Conservation (phyloP, 2,329 filamentous ascomycete species). For the Phyllosticta citriasiana region DNA sequence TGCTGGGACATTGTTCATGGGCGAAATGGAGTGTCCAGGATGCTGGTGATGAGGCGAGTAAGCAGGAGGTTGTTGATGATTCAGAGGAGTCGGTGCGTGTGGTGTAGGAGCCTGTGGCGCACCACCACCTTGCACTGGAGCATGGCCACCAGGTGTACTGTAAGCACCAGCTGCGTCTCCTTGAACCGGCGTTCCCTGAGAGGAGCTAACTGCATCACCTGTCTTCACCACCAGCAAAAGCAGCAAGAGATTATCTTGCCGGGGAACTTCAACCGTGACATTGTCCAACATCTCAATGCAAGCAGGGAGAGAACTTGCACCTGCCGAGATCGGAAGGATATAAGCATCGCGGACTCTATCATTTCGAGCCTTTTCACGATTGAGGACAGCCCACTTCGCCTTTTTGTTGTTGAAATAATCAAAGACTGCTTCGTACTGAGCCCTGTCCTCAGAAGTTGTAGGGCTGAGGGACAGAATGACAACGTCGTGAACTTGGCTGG, state of each 20-base stretch:
- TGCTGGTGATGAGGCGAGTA: not conserved
- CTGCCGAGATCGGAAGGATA: conserved; percentile 72
- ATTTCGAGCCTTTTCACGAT: conserved; percentile 52
- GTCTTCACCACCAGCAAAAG: conserved; percentile 69
- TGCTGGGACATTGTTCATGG: not conserved
- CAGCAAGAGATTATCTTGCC: conserved; percentile 67
- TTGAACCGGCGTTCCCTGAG: conserved; percentile 18
- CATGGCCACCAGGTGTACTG: conserved; percentile 9
- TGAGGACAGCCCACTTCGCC: conserved; percentile 77
- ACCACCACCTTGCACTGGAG: not conserved
- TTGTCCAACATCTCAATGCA: conserved; percentile 85
- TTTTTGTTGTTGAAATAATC: conserved; percentile 73
- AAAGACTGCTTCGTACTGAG: conserved; percentile 64
- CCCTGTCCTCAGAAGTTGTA: conserved; percentile 48
- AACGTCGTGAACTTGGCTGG: conserved; percentile 73
- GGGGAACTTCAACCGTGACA: conserved; percentile 62
- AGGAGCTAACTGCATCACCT: conserved; percentile 26
- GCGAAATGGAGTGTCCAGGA: conserved; percentile 15
- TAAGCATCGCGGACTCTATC: conserved; percentile 83
- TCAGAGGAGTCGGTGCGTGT: conserved; percentile 10
- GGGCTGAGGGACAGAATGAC: conserved; percentile 64
- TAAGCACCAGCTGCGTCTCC: conserved; percentile 17
- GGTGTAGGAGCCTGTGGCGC: conserved; percentile 3
- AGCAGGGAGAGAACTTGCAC: conserved; percentile 59
- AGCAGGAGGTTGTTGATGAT: not conserved